These are phyloP conservation scores for Microascus cirrosus DNA, from an alignment of 2,329 filamentous ascomycete genomes.

Conservation along the genomic window DNA sequence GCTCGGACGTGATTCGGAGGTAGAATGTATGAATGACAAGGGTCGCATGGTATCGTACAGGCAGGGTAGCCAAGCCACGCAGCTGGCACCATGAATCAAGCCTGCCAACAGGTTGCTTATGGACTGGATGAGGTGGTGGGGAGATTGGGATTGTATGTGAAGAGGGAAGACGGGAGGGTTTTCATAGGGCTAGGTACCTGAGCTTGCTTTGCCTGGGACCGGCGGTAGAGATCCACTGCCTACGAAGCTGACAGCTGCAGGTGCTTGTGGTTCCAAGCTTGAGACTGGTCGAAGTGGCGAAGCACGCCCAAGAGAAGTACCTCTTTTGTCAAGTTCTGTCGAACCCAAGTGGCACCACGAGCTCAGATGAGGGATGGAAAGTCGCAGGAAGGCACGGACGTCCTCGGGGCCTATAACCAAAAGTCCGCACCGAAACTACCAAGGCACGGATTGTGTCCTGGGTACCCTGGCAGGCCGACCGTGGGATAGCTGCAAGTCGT, in stretches of 20 bases:
- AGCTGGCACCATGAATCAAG: background rate
- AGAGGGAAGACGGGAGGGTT: background rate
- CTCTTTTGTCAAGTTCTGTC: background rate
- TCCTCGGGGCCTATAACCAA: background rate
- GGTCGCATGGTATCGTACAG: background rate
- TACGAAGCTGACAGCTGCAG: background rate
- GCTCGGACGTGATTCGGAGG: background rate
- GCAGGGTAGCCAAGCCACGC: background rate
- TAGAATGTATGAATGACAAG: background rate
- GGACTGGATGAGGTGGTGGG: background rate
- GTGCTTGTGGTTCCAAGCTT: background rate
- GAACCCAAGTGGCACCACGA: background rate
- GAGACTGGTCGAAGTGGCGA: background rate
- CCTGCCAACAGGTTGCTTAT: background rate
- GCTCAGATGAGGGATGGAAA: background rate
- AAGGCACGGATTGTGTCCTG: background rate
- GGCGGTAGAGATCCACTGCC: background rate
- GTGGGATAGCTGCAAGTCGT: background rate
- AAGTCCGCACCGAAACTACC: background rate
- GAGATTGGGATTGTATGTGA: background rate
- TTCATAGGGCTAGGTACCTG: conserved; percentile 1
- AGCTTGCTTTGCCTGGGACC: conserved; percentile 3
- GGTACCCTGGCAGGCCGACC: background rate
- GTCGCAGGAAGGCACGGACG: background rate
- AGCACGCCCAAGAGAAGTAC: background rate